Percentiles rank a stretch among this genome's conserved stretches.
These are phyloP conservation scores for Parmales sp. DNA, from an alignment of 108 stramenopile genomes.

Conservation along the genomic window DNA sequence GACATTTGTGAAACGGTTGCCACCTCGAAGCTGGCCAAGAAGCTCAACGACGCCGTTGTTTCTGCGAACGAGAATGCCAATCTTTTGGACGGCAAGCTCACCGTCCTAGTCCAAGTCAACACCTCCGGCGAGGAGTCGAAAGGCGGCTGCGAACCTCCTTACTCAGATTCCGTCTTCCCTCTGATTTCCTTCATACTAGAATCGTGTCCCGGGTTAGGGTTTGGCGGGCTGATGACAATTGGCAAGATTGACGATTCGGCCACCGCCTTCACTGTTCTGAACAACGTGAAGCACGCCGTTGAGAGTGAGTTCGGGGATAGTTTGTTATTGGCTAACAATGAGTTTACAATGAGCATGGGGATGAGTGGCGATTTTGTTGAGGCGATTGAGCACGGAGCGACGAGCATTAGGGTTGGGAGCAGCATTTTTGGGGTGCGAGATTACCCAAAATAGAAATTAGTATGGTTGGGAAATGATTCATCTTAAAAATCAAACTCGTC, in stretches of 20 bases:
- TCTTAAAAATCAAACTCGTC: neutral
- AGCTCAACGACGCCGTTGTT: conserved; percentile 67
- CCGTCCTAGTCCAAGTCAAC: conserved; percentile 85
- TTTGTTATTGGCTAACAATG: conserved; percentile 28
- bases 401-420: conserved; percentile 87
- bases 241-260: conserved; percentile 78
- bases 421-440: conserved; percentile 91
- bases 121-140: conserved; percentile 93
- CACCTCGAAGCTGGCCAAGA: conserved; percentile 76
- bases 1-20: conserved; percentile 73
- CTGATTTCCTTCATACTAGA: conserved; percentile 48
- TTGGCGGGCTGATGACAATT: conserved; percentile 96
- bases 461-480: neutral
- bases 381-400: conserved; percentile 84
- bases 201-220: conserved; percentile 55
- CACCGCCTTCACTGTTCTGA: conserved; percentile 50
- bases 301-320: conserved; percentile 36
- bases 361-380: conserved; percentile 94
- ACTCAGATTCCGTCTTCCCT: conserved; percentile 32
- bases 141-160: conserved; percentile 60
- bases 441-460: too few relatives aligned
- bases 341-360: conserved; percentile 89
- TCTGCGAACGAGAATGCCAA: conserved; percentile 20
- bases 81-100: conserved; percentile 19
- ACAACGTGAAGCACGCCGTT: conserved; percentile 42